Conservation (phyloP, 2,329 filamentous ascomycete species). For the Pseudocercospora macadamiae region DNA sequence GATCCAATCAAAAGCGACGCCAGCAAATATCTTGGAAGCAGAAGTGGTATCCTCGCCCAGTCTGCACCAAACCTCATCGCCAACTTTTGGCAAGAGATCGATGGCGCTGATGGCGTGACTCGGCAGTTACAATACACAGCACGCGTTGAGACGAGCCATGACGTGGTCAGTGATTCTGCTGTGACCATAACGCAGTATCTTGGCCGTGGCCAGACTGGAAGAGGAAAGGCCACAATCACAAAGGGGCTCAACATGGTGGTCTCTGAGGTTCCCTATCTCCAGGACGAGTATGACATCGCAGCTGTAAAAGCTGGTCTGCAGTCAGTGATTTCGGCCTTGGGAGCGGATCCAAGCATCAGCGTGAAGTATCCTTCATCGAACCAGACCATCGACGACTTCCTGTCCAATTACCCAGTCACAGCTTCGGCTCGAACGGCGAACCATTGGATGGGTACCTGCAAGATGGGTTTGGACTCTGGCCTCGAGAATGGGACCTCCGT, state of each 20-base stretch:
- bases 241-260: constrained; percentile 61
- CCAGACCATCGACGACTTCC: constrained; percentile 58
- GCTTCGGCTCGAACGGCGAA: constrained; percentile 46
- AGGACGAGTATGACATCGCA: constrained; percentile 59
- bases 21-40: constrained; percentile 47
- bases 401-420: constrained; percentile 51
- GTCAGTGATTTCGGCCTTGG: constrained; percentile 59
- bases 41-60: constrained; percentile 64
- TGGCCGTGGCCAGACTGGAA: constrained; percentile 64
- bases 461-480: constrained; percentile 49
- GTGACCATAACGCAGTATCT: constrained; percentile 60
- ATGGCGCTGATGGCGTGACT: constrained; percentile 59
- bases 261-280: constrained; percentile 62
- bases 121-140: constrained; percentile 69
- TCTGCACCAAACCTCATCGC: constrained; percentile 68
- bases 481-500: constrained; percentile 50
- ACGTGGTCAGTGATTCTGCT: constrained; percentile 42
- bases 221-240: constrained; percentile 64
- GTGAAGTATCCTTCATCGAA: constrained; percentile 58
- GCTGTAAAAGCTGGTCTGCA: constrained; percentile 68
- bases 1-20: constrained; percentile 46
- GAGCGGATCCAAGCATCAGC: constrained; percentile 58
- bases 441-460: constrained; percentile 49
- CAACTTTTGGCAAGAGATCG: constrained; percentile 64
- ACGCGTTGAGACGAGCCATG: constrained; percentile 62